Evolutionary conservation across 257 asterid species (phyloP), one percentile per base, ranked within the genome.

Genomic region (Coffea eugenioides): DNA sequence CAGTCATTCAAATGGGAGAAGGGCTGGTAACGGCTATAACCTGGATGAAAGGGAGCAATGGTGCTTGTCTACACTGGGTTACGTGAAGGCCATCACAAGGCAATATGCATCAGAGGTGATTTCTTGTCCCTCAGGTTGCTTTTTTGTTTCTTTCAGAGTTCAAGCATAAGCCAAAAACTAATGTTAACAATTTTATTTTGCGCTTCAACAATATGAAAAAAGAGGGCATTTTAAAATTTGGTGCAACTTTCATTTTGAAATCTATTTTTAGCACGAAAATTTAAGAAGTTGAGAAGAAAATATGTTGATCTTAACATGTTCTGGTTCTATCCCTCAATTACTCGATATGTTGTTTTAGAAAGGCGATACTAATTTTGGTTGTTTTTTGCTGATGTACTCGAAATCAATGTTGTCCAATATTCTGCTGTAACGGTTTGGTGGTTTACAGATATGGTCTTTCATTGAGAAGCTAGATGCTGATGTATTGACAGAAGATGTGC

Each of bases 91-190:
- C 78, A 88, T 96, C 81, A 86, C 99, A 3, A 92, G 97, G 77
- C 99, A 91, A 82, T 96, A 89, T 86, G 97, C 98, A 80, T 90
- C 97, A 9, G 99, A 93, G 89, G 99, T 96, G 84, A 88, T 87
- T 80, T 31, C 48, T 81, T 82, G 80, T 75, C 75, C 23, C 76
- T 25, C 27, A 3, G 39, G 45, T 6, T 23, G 69, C 39, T 27
- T 64, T 75, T 25, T 14, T 72, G 41, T 56, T 81, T 65, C 25
- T 75, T 59, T 80, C 72, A 27, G 59, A 70, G 45, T 77, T 46
- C 59, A 64, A 46, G 14, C 27, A n/a, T 23, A 59, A 10, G 7
- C 45, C 4, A 14, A 7, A 54, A 71, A 9, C 59, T n/a, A 10
- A 0, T 46, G 12, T 4, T 71, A 45, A 8, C 39, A n/a, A 71